A percentile compares a stretch with the other conserved stretches of the same genome.
phyloP scores from a whole-genome alignment of 768 basidiomycete genomes.

The Kwoniella mangroviensis region DNA sequence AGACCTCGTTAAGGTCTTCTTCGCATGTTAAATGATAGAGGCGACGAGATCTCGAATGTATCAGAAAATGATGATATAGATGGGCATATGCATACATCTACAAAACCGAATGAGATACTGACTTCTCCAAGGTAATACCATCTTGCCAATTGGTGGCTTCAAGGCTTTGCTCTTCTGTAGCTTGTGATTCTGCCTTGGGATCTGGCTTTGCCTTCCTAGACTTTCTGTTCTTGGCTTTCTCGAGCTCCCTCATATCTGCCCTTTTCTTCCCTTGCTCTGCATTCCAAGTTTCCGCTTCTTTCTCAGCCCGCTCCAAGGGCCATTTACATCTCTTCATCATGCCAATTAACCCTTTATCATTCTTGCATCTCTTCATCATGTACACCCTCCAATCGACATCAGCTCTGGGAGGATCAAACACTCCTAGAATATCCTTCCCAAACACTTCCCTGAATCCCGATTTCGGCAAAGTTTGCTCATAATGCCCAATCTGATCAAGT shows the following conservation, averaged over 20 bases:
- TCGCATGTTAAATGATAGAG: too few species aligned
- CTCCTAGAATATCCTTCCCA: background rate
- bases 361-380: conserved; percentile 3
- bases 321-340: background rate
- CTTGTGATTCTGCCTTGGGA: too few species aligned
- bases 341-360: background rate
- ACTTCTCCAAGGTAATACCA: too few species aligned
- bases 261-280: background rate
- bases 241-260: background rate
- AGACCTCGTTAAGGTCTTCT: too few species aligned
- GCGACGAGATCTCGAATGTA: too few species aligned
- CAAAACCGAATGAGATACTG: too few species aligned
- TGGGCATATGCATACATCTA: too few species aligned
- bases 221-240: background rate
- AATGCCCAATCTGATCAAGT: conserved; percentile 6
- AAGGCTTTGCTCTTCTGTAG: too few species aligned
- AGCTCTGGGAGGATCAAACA: conserved; percentile 4
- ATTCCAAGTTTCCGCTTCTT: background rate
- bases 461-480: conserved; percentile 2
- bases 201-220: too few species aligned
- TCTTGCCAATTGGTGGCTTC: too few species aligned
- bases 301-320: background rate
- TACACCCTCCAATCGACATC: conserved; percentile 7
- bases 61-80: too few species aligned
- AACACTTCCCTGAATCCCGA: conserved; percentile 15